Conservation (phyloP, 768 basidiomycete species). For the Mycena albidolilacea region DNA sequence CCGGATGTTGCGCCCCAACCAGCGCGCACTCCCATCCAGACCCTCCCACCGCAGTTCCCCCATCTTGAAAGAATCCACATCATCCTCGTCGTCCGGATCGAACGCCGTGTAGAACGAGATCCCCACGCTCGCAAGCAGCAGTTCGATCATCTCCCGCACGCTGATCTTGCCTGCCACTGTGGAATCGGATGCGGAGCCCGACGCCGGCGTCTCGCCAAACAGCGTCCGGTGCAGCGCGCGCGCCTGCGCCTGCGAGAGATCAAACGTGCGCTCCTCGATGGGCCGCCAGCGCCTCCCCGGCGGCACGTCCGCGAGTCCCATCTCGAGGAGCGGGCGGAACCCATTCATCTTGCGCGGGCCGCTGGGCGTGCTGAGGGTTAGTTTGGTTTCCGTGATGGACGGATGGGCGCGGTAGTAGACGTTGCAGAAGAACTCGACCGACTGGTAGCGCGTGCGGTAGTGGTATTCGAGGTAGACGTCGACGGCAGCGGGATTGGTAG, state of each 20-base stretch:
- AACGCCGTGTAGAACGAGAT: slow-evolving; percentile 14
- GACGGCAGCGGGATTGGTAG: slow-evolving; percentile 27
- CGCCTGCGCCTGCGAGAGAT: neutral
- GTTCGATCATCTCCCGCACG: slow-evolving; percentile 16
- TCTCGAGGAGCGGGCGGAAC: slow-evolving; percentile 22
- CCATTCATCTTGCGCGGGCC: slow-evolving; percentile 29
- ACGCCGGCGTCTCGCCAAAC: slow-evolving; percentile 18
- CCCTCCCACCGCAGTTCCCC: slow-evolving; percentile 23
- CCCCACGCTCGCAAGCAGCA: slow-evolving; percentile 30
- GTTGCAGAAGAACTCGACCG: slow-evolving; percentile 30
- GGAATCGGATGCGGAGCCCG: slow-evolving; percentile 1
- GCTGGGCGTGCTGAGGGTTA: neutral
- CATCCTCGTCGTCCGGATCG: slow-evolving; percentile 4
- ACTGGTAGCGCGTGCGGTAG: slow-evolving; percentile 28
- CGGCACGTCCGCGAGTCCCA: slow-evolving; percentile 29
- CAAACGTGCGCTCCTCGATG: slow-evolving; percentile 27
- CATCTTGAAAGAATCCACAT: slow-evolving; percentile 18
- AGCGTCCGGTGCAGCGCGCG: slow-evolving; percentile 1
- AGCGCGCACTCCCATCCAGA: too few relatives aligned
- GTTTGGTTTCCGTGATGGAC: neutral
- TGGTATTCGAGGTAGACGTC: slow-evolving; percentile 29
- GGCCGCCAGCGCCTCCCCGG: slow-evolving; percentile 27
- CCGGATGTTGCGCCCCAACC: too few relatives aligned
- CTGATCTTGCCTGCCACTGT: neutral
- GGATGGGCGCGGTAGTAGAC: slow-evolving; percentile 27